These are phyloP conservation scores for Stagonosporopsis vannaccii DNA, from an alignment of 2,329 filamentous ascomycete species.

Conservation along the genomic window DNA sequence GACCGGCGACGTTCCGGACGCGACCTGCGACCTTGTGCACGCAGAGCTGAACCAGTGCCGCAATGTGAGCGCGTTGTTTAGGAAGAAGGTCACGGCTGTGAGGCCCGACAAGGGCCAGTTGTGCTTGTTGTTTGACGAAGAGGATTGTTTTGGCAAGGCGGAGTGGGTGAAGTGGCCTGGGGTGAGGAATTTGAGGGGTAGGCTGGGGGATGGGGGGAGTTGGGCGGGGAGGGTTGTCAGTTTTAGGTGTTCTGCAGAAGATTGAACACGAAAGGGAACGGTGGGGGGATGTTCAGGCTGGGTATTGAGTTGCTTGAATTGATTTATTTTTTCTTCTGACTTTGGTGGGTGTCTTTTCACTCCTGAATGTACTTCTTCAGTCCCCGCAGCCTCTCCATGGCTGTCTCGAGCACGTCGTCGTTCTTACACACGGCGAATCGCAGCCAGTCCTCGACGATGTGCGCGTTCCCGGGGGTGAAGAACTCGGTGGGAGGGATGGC, in stretches of 20 bases:
- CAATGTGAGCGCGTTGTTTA: neutral
- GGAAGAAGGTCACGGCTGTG: neutral
- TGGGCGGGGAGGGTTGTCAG: conserved; percentile 4
- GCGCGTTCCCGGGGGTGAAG: conserved; percentile 83
- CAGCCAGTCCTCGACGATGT: conserved; percentile 90
- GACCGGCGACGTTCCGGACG: neutral
- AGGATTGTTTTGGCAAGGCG: conserved; percentile 1
- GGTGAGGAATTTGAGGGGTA: conserved; percentile 6
- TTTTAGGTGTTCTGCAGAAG: conserved; percentile 9
- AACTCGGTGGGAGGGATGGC: conserved; percentile 98
- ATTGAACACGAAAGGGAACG: too few species aligned
- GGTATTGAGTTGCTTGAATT: neutral
- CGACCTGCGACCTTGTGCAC: neutral
- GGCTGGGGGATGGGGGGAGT: neutral
- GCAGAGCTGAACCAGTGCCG: neutral
- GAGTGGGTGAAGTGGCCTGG: conserved; percentile 6
- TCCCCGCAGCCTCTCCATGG: conserved; percentile 58
- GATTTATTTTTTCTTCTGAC: too few species aligned
- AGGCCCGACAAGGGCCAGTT: neutral
- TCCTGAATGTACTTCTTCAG: conserved; percentile 58
- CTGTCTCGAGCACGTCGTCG: conserved; percentile 71
- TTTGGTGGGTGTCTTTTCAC: too few species aligned
- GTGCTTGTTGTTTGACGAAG: conserved; percentile 1
- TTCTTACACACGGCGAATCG: conserved; percentile 97
- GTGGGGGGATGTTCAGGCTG: neutral